Evolutionary conservation across 306 rosid genomes (phyloP).

Genomic region (Hippophae rhamnoides): DNA sequence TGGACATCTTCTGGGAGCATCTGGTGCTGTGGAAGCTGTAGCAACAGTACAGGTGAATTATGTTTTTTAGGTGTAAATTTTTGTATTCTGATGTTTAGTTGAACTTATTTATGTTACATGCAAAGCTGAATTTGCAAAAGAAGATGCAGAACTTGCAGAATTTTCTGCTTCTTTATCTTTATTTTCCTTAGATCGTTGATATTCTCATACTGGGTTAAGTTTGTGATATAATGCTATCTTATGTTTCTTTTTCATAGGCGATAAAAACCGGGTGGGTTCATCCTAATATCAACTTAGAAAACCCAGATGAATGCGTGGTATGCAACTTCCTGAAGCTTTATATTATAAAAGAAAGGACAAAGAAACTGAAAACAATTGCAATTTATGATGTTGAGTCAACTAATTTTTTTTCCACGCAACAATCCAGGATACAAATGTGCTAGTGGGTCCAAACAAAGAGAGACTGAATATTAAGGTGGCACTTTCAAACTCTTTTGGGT

Average conservation of each 20-base stretch:
- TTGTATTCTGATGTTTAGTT: background rate
- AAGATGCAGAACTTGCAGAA: background rate
- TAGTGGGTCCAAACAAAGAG: constrained; percentile 87
- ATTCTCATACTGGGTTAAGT: background rate
- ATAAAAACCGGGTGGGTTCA: constrained; percentile 95
- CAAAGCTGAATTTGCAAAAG: too few relatives aligned
- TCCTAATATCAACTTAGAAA: constrained; percentile 87
- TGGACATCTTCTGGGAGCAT: constrained; percentile 94
- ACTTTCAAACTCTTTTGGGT: constrained; percentile 84
- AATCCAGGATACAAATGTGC: constrained; percentile 56
- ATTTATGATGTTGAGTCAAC: constrained; percentile 9
- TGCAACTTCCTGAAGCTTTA: constrained; percentile 13
- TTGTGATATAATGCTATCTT: constrained; percentile 6
- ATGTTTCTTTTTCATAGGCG: constrained; percentile 40
- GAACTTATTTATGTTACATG: too few relatives aligned
- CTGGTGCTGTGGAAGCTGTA: constrained; percentile 97
- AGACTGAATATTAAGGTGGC: constrained; percentile 78
- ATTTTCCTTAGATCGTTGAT: background rate
- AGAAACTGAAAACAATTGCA: background rate
- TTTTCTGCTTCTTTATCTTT: background rate
- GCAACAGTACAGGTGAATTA: constrained; percentile 70
- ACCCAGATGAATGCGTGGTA: constrained; percentile 87
- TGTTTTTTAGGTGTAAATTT: background rate
- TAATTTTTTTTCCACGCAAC: constrained; percentile 13
- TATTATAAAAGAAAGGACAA: background rate